A percentile compares a stretch with the other conserved stretches of the same genome.
These are phyloP conservation scores for Artomyces pyxidatus DNA, from an alignment of 768 basidiomycete species.

Conservation along the genomic window DNA sequence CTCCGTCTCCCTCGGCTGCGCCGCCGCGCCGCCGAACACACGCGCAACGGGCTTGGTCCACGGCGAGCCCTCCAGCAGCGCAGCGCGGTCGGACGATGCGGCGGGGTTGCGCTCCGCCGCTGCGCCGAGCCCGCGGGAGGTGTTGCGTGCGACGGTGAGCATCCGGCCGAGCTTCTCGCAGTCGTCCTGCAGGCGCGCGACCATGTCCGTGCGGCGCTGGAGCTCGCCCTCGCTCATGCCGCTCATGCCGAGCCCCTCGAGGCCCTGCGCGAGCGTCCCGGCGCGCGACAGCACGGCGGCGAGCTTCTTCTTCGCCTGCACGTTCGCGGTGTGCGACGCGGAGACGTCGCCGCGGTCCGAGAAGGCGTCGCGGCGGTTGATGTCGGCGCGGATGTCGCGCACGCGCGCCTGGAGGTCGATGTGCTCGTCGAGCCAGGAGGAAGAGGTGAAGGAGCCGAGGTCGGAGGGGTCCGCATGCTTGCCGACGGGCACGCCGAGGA, in stretches of 20 bases:
- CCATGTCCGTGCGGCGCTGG: conserved; percentile 82
- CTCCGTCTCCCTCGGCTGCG: conserved; percentile 67
- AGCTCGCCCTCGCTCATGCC: conserved; percentile 92
- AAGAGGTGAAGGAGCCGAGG: conserved; percentile 51
- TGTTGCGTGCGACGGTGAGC: conserved; percentile 66
- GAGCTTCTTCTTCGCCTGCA: conserved; percentile 80
- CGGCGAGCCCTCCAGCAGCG: conserved; percentile 34
- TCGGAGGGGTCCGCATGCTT: conserved; percentile 26
- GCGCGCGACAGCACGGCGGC: conserved; percentile 72
- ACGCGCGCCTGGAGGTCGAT: conserved; percentile 65
- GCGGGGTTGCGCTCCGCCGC: conserved; percentile 33
- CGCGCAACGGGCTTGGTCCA: conserved; percentile 44
- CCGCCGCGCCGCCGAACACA: conserved; percentile 64
- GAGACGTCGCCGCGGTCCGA: conserved; percentile 65
- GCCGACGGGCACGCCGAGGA: conserved; percentile 76
- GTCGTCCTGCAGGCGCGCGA: conserved; percentile 82
- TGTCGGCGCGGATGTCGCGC: conserved; percentile 75
- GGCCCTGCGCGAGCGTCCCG: conserved; percentile 57
- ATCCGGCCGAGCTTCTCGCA: conserved; percentile 83
- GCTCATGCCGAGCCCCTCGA: conserved; percentile 52
- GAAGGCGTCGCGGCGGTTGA: conserved; percentile 84
- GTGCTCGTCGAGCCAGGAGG: conserved; percentile 90
- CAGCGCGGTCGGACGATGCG: conserved; percentile 53
- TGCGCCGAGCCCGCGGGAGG: conserved; percentile 30
- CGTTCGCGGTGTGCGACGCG: conserved; percentile 70